Evolutionary conservation across 306 rosid genomes (phyloP), one percentile per base, ranked within the genome.

Genomic region (Casuarina cunninghamiana): DNA sequence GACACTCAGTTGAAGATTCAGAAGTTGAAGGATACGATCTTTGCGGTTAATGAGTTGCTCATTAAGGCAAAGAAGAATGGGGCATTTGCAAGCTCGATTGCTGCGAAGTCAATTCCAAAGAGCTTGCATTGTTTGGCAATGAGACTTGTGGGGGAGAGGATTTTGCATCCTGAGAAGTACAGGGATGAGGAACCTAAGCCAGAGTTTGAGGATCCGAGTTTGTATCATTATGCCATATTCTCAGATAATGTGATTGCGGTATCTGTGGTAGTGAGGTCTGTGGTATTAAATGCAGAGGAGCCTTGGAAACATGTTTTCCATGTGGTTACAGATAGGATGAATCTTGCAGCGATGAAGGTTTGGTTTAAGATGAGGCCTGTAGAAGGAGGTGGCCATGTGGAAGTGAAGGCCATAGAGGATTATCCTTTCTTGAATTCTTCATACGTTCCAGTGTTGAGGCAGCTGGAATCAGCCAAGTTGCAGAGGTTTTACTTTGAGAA

Each of bases 301-400:
- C 99, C 99, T 49, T 93, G 94, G 97, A 93, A 87, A 83, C 99
- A 96, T 87, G 98, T 93, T 78, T 86, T 96, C 79, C 99, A 96
- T 71, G 80, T 96, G 11, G 98, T 96, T 77, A 88, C 99, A 0
- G 96, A 93, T 77, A 88, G 91, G 90, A 96, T 96, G 99, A 91
- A 93, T 85, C 89, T 96, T 84, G 99, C 93, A 16, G 98, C 99
- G 32, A 96, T 91, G 97, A 96, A 93, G 86, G 98, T 96, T 63
- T 96, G 99, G 99, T 96, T 96, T 80, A 93, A 90, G 87, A 96
- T 96, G 96, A 89, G 99, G 87, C 97, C 98, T 0, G 80, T 88
- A 55, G 96, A 90, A 77, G 89, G 92, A 19, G 97, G 94, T 68
- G 97, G 98, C 0, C 86, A 86, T 83, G 80, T 96, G 75, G 99